Evolutionary conservation across 345 rosid species (phyloP), one percentile per base, ranked within the genome.

Genomic region (Noccaea bulbosa): DNA sequence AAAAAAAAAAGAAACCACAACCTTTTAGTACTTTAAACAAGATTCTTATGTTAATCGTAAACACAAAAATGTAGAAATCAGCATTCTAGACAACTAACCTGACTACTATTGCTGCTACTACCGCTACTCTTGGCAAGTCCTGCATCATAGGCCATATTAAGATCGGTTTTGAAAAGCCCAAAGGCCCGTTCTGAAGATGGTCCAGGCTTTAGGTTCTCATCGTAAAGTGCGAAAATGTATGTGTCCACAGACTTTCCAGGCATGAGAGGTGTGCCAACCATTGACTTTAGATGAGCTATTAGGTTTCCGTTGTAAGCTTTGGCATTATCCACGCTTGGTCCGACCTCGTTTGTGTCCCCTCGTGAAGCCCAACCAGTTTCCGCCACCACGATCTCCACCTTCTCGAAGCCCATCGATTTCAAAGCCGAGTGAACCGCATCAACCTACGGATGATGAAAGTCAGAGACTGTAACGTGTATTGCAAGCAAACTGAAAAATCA

Each of bases 361-460:
- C 64, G 33, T 64, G 86, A 86, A 2, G 99, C 86, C 99, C 99
- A 94, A 0, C 98, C 99, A 0, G 99, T 94, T 80, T 94, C 99
- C 2, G 98, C 96, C 37, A 91, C 93, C 76, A 88, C 22, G 17
- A 94, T 87, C 74, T 91, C 96, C 4, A 88, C 77, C 16, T 86
- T 88, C 70, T 80, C 79, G 68, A 89, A 94, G 32, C 95, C 96
- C 78, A 88, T 76, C 4, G 89, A 83, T 50, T 84, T 86, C 72
- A 94, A 79, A 61, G 96, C 96, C 10, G 97, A 91, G 35, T 81
- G 81, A 27, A 89, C 89, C 12, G 95, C 96, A 80, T 94, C 99
- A 9, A 93, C 89, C 98, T 91, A 79, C 71, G 57, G 20, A 60
- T 6, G 11, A 27, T 52, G 51, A 33, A 58, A 62, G 58, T 20